Base-by-base conservation (phyloP, 129 eudicot genomes). In the Tagetes patula region DNA sequence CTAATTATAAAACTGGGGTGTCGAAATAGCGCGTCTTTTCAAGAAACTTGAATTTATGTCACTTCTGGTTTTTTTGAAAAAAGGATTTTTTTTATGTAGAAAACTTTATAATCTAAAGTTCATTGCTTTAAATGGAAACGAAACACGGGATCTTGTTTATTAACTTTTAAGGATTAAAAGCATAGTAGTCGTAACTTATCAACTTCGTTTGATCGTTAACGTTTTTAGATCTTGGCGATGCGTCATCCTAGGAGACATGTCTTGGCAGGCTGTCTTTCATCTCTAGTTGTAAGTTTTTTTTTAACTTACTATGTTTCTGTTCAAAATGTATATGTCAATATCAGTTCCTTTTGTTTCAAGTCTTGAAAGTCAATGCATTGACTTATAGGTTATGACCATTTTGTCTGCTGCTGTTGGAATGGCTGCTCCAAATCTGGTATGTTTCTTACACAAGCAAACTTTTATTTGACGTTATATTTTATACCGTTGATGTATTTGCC, bases 371-470 rank as follows among this genome's bases (percentile, higher is more conserved):
- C 70, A 32, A 13, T 48, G 47, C 73, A 40, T 68, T 62, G 74
- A 41, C 62, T 80, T 76, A 27, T 78, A 92, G 98, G 95, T 92
- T 33, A 92, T 89, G 98, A 89, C 95, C 11, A 85, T 92, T 68
- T 75, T 92, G 12, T 93, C 98, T 71, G 92, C 84, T 77, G 84
- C 80, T 76, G 92, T 89, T 80, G 96, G 98, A 14, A 87, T 92
- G 98, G 96, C 96, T 81, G 96, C 98, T 82, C 98, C 96, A 36
- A 93, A 85, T 73, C 81, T 93, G 87, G 98, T 93, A 71, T 65
- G 79, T 47, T 45, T 76, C 63, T 58, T 46, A 38, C 1, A n/a
- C 33, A 60, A 47, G 2, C 31, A 8, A n/a, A 66, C 34, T 66
- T 14, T 20, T 59, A 55, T 56, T 20, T 59, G 10, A 46, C 64